A percentile compares a stretch with the other conserved stretches of the same genome.
Evolutionary conservation across 225 moss, liverwort and hornwort species (phyloP).

Genomic region (Marchantia paleacea): DNA sequence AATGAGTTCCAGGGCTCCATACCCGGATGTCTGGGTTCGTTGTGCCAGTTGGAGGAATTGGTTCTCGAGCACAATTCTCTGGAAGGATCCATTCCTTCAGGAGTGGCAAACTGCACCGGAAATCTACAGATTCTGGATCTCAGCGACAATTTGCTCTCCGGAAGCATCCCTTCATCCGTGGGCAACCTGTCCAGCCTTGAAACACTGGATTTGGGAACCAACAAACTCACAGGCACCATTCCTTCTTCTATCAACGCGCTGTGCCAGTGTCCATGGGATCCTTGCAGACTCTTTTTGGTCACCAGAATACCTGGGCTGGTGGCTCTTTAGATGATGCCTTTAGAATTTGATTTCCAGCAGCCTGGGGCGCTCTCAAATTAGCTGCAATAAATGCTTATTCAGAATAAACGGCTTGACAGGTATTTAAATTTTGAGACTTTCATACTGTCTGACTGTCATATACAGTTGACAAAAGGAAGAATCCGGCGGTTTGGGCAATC

Average conservation of each 20-base stretch:
- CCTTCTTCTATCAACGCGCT: constrained; percentile 30
- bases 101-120: constrained; percentile 24
- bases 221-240: constrained; percentile 18
- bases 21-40: constrained; percentile 17
- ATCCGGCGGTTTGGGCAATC: too few relatives aligned
- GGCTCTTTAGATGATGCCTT: too few relatives aligned
- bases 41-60: constrained; percentile 22
- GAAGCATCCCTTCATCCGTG: constrained; percentile 27
- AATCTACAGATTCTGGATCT: constrained; percentile 28
- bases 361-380: too few relatives aligned
- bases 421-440: too few relatives aligned
- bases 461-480: too few relatives aligned
- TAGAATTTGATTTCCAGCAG: too few relatives aligned
- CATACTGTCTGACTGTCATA: too few relatives aligned
- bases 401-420: too few relatives aligned
- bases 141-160: constrained; percentile 23
- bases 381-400: too few relatives aligned
- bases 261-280: too few relatives aligned
- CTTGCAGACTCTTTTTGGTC: too few relatives aligned
- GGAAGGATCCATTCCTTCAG: constrained; percentile 32
- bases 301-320: too few relatives aligned
- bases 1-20: constrained; percentile 29
- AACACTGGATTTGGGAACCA: constrained; percentile 17
- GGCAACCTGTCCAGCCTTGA: constrained; percentile 23
- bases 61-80: constrained; percentile 19